These are phyloP conservation scores for Penicillium dipodomyicola DNA, from an alignment of 495 filamentous ascomycete species.

Conservation along the genomic window DNA sequence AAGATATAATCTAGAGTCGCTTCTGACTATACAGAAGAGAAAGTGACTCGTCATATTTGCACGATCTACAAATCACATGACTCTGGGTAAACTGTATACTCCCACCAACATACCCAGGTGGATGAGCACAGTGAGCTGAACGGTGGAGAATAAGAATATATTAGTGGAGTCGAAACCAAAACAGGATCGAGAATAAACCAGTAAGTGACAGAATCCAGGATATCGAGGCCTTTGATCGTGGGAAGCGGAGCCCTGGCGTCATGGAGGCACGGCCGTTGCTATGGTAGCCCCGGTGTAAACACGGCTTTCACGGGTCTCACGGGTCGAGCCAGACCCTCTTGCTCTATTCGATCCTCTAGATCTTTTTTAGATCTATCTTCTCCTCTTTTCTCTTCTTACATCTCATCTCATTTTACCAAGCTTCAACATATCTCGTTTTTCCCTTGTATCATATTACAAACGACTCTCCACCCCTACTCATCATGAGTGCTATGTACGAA, in stretches of 20 bases:
- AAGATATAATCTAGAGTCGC: not conserved
- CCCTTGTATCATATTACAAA: slow-evolving; percentile 6
- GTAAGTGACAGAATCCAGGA: slow-evolving; percentile 18
- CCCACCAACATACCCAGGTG: not conserved
- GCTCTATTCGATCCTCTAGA: slow-evolving; percentile 23
- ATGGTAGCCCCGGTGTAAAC: slow-evolving; percentile 48
- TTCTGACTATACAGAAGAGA: not conserved
- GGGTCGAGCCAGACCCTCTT: slow-evolving; percentile 24
- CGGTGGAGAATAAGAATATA: slow-evolving; percentile 26
- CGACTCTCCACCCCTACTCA: slow-evolving; percentile 22
- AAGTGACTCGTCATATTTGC: not conserved
- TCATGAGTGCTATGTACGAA: slow-evolving; percentile 49
- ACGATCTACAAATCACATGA: slow-evolving; percentile 20
- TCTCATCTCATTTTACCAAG: slow-evolving; percentile 4
- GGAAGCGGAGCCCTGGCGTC: slow-evolving; percentile 33
- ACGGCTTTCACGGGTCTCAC: slow-evolving; percentile 23
- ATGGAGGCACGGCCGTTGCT: slow-evolving; percentile 38
- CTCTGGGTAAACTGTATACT: not conserved
- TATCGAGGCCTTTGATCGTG: slow-evolving; percentile 10
- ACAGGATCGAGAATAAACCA: slow-evolving; percentile 23
- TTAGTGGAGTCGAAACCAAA: slow-evolving; percentile 19
- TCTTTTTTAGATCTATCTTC: slow-evolving; percentile 22
- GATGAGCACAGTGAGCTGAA: slow-evolving; percentile 24
- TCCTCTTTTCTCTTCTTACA: slow-evolving; percentile 13
- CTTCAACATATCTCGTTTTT: slow-evolving; percentile 4